Evolutionary conservation across 83 land plant species (phyloP).

Genomic region (Diphasiastrum complanatum): DNA sequence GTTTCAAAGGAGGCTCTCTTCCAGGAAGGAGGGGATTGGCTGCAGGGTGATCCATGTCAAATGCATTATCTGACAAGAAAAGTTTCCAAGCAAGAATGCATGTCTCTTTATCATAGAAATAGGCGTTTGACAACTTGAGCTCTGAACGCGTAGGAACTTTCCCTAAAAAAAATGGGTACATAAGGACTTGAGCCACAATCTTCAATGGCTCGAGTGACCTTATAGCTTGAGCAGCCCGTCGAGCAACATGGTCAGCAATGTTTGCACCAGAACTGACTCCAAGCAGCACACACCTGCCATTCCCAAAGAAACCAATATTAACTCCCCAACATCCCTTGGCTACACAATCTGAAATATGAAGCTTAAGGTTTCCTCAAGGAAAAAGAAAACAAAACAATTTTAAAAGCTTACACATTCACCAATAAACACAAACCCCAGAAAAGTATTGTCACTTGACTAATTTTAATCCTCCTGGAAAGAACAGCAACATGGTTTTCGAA

Average conservation of each 20-base stretch:
- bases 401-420: too few relatives aligned
- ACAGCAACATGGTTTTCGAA: too few relatives aligned
- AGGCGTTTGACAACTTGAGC: conserved; percentile 73
- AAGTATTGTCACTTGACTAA: too few relatives aligned
- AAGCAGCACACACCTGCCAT: conserved; percentile 67
- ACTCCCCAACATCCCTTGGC: neutral
- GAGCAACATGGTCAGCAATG: conserved; percentile 75
- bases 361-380: neutral
- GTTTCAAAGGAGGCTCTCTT: conserved; percentile 59
- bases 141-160: conserved; percentile 69
- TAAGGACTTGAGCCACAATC: conserved; percentile 73
- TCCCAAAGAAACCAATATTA: too few relatives aligned
- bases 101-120: conserved; percentile 73
- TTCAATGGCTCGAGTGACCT: conserved; percentile 62
- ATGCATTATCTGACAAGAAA: conserved; percentile 59
- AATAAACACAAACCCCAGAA: too few relatives aligned
- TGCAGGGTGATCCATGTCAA: conserved; percentile 70
- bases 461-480: too few relatives aligned
- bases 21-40: conserved; percentile 62
- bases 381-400: too few relatives aligned
- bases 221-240: conserved; percentile 54
- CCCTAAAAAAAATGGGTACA: conserved; percentile 80
- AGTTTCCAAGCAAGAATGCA: conserved; percentile 81
- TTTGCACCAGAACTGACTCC: conserved; percentile 84
- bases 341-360: neutral